These are phyloP conservation scores for Coemansia asiatica DNA, from an alignment of 192 early-diverging fungal species.

Conservation along the genomic window DNA sequence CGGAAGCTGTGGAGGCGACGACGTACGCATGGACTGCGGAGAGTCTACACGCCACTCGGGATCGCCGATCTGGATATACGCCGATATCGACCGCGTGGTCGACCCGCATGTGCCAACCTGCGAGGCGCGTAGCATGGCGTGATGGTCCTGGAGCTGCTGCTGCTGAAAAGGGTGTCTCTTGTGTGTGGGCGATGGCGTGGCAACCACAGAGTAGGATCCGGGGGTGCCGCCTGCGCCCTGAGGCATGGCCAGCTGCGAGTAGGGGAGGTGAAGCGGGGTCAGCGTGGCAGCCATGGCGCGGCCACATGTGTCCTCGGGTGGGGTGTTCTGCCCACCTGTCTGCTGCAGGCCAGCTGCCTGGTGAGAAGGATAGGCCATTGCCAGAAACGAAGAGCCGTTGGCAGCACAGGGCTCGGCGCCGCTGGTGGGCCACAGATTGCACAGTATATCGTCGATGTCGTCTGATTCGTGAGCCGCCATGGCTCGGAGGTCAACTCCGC, in stretches of 20 bases:
- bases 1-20: constrained; percentile 21
- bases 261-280: not conserved
- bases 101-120: not conserved
- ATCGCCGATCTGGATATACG: constrained; percentile 53
- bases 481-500: constrained; percentile 8
- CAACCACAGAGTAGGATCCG: constrained; percentile 14
- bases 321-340: constrained; percentile 29
- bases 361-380: not conserved
- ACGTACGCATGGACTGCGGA: constrained; percentile 27
- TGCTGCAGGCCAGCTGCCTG: constrained; percentile 3
- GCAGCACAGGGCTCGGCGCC: constrained; percentile 5
- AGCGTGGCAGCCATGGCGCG: not conserved
- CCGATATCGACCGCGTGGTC: constrained; percentile 19
- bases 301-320: constrained; percentile 27
- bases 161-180: constrained; percentile 4
- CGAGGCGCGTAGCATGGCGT: not conserved
- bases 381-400: constrained; percentile 18
- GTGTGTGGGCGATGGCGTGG: constrained; percentile 11
- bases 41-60: constrained; percentile 56
- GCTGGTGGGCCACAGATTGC: constrained; percentile 50
- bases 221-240: not conserved
- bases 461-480: constrained; percentile 29
- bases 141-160: not conserved
- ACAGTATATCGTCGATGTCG: constrained; percentile 54
- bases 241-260: not conserved